Evolutionary conservation across 345 rosid genomes (phyloP).

Genomic region (Diplotaxis tenuifolia): DNA sequence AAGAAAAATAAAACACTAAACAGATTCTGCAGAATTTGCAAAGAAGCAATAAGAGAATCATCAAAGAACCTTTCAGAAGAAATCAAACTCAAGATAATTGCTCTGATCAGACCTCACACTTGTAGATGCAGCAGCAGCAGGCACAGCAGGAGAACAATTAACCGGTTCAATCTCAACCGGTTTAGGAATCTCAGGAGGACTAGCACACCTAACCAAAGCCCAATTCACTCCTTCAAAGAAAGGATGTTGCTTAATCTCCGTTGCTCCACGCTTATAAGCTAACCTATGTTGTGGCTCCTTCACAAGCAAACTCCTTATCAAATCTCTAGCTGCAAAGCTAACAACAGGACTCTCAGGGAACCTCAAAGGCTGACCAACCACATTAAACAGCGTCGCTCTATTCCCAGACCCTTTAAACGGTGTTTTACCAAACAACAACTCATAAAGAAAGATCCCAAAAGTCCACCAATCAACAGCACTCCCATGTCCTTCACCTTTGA

Average conservation of each 20-base stretch:
- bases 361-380: constrained; percentile 71
- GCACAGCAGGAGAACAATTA: constrained; percentile 31
- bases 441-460: constrained; percentile 74
- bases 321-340: constrained; percentile 70
- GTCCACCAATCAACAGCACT: constrained; percentile 96
- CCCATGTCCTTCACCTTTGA: constrained; percentile 85
- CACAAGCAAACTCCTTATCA: constrained; percentile 75
- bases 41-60: constrained; percentile 27
- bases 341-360: constrained; percentile 75
- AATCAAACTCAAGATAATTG: constrained; percentile 72
- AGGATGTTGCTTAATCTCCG: constrained; percentile 76
- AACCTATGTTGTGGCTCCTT: constrained; percentile 77
- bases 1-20: constrained; percentile 18
- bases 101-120: constrained; percentile 51
- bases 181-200: constrained; percentile 79
- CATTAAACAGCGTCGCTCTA: constrained; percentile 73
- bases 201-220: constrained; percentile 78
- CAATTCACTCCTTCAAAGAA: constrained; percentile 89
- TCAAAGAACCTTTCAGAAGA: constrained; percentile 45
- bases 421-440: constrained; percentile 75
- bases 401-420: constrained; percentile 86
- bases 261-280: constrained; percentile 78
- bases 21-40: constrained; percentile 19
- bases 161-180: constrained; percentile 56
- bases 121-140: constrained; percentile 41